Conservation (phyloP, 2,329 filamentous ascomycete species). For the Dichotomopilus funicola region DNA sequence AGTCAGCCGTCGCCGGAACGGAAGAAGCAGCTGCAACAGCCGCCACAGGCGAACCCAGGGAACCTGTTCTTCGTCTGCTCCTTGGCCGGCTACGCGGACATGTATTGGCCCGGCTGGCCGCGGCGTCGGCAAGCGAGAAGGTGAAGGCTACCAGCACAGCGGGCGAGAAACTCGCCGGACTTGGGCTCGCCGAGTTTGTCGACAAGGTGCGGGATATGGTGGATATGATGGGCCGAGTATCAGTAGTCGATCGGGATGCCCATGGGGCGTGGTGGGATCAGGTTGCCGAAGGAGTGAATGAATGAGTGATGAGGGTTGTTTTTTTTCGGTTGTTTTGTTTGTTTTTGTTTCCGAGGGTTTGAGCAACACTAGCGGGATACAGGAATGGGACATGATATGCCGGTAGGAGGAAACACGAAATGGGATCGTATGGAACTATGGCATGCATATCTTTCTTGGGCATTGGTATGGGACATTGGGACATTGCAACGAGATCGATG, state of each 20-base stretch:
- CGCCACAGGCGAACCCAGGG: conserved; percentile 35
- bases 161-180: conserved; percentile 60
- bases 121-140: conserved; percentile 62
- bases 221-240: conserved; percentile 59
- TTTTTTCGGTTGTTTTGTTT: too few species aligned
- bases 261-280: conserved; percentile 67
- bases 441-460: neutral
- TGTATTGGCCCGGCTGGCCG: conserved; percentile 57
- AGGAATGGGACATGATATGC: neutral
- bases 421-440: neutral
- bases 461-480: neutral
- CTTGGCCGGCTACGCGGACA: conserved; percentile 62
- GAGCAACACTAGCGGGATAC: too few species aligned
- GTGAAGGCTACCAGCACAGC: conserved; percentile 62
- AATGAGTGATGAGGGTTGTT: too few species aligned
- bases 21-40: neutral
- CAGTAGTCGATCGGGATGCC: conserved; percentile 59
- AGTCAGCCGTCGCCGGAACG: conserved; percentile 32
- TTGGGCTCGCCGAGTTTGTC: conserved; percentile 69
- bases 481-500: neutral
- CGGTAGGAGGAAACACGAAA: neutral
- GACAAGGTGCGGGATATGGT: conserved; percentile 62
- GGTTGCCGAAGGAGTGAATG: conserved; percentile 48
- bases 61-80: conserved; percentile 59
- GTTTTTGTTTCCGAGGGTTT: too few species aligned